Base-by-base conservation (phyloP, 768 basidiomycete genomes). In the Leccinum disarticulatum region DNA sequence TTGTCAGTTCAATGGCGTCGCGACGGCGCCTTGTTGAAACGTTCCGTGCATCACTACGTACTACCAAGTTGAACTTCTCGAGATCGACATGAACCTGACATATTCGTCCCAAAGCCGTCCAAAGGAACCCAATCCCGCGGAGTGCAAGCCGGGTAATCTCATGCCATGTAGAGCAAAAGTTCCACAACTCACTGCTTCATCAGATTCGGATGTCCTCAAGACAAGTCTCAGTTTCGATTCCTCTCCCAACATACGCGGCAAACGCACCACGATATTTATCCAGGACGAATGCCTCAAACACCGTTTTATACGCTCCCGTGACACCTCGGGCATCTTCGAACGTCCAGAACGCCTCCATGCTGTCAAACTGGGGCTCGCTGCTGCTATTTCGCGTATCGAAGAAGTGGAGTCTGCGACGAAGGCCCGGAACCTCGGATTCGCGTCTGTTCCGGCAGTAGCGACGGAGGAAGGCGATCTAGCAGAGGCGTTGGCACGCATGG, bases 201-300 rank as follows among this genome's bases (percentile, higher is more conserved):
- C 52, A 17, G 30, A 38, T 19, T 48, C 17, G 27, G 54, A 46
- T 22, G 27, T 48, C 36, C n/a, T 31, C 52, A 30, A 41, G n/a
- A 14, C 38, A 4, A 33, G 30, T 50, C 38, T 28, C 27, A 33
- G 3, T 15, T 28, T 33, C 7, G 22, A 25, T 46, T 8, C 50
- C 2, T 50, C 53, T 28, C 22, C 47, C 25, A 41, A 30, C 19
- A 17, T n/a, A 25, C 41, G 25, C 17, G 15, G 2, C 27, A 70
- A 64, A 51, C 66, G 64, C 51, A 72, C 68, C 2, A 60, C 66
- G 17, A 63, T 84, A 48, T 80, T 77, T 63, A 69, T 92, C 13
- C 92, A 93, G 73, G 86, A 89, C 58, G 81, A 84, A 15, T 92
- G 28, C 28, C 28, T 28, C 28, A 28, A 28, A 28, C 28, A 28